Evolutionary conservation across 2,329 filamentous ascomycete species (phyloP), one percentile per base, ranked within the genome.

Genomic region (Chaetomiaceae sp.): DNA sequence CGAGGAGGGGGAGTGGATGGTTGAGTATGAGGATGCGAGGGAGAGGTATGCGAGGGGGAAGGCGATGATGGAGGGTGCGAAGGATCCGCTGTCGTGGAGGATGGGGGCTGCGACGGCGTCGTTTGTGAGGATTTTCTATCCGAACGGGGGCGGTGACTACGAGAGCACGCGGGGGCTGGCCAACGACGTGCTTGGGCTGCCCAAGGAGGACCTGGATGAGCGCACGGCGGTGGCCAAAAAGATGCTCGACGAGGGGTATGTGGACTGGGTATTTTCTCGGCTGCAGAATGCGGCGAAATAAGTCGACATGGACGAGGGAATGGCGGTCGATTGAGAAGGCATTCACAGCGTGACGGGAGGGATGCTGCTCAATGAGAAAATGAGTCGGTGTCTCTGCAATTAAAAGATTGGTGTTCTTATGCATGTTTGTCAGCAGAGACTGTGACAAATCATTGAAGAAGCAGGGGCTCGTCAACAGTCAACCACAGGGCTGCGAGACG

Each of bases 161-260:
- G 33, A 47, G 44, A 37, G 19, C 33, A 38, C 20, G 15, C 34
- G 44, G 12, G 44, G 44, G 2, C 34, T 47, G 33, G 33, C 33
- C 7, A 47, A 47, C 33, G 44, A 23, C 12, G 14, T 23, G 33
- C 44, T 47, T 15, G 44, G 44, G 7, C n/a, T 47, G 33, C 44
- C 44, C 2, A 27, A 47, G 44, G 44, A 47, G 22, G 44, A 47
- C 33, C 17, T 47, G 22, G 44, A 47, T 27, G 25, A 46, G 44
- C 44, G 31, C 17, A 37, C 31, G 4, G 9, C 8, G 4, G 44
- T 36, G 20, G 44, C 44, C 6, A 46, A 46, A 31, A 36, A 46
- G 31, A 46, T 46, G 44, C 20, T 46, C 19, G 44, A 46, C 14
- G 44, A 46, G 11, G 44, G 44, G 14, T 37, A 36, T 12, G 14